phyloP scores from a whole-genome alignment of 108 stramenopile species.

The Skeletonema potamos region DNA sequence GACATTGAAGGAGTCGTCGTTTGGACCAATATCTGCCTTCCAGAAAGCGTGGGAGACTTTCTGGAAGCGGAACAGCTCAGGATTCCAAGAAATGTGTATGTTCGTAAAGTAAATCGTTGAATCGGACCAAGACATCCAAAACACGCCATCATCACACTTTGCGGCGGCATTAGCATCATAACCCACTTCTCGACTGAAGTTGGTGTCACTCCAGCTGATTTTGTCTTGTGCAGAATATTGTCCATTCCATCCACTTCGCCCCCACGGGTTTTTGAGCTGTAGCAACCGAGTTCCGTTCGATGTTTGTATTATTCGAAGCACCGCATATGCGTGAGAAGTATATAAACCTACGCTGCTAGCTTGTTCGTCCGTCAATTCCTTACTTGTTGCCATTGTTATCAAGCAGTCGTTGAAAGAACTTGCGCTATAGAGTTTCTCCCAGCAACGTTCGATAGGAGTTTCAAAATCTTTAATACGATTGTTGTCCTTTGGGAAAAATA shows the following conservation, averaged over 20 bases:
- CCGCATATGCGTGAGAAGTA: conserved; percentile 92
- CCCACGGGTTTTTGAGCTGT: conserved; percentile 95
- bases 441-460: conserved; percentile 73
- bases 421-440: conserved; percentile 79
- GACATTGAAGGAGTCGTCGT: conserved; percentile 71
- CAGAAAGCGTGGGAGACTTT: conserved; percentile 60
- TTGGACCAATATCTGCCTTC: conserved; percentile 54
- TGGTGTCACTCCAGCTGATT: conserved; percentile 50
- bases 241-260: conserved; percentile 69
- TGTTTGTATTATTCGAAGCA: conserved; percentile 72
- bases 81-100: conserved; percentile 78
- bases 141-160: conserved; percentile 83
- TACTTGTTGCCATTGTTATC: conserved; percentile 80
- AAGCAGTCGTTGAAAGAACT: conserved; percentile 85
- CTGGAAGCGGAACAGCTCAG: conserved; percentile 55
- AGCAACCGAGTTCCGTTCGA: conserved; percentile 60
- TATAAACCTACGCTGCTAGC: conserved; percentile 83
- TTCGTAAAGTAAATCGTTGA: conserved; percentile 75
- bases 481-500: conserved; percentile 67
- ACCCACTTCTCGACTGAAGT: conserved; percentile 54
- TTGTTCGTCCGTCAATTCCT: conserved; percentile 55
- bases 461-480: conserved; percentile 61
- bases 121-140: conserved; percentile 90
- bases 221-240: conserved; percentile 53
- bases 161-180: conserved; percentile 59